Percentiles rank a stretch among this genome's conserved stretches.
These are phyloP conservation scores for Peziza echinospora DNA, from an alignment of 495 filamentous ascomycete genomes.

Conservation along the genomic window DNA sequence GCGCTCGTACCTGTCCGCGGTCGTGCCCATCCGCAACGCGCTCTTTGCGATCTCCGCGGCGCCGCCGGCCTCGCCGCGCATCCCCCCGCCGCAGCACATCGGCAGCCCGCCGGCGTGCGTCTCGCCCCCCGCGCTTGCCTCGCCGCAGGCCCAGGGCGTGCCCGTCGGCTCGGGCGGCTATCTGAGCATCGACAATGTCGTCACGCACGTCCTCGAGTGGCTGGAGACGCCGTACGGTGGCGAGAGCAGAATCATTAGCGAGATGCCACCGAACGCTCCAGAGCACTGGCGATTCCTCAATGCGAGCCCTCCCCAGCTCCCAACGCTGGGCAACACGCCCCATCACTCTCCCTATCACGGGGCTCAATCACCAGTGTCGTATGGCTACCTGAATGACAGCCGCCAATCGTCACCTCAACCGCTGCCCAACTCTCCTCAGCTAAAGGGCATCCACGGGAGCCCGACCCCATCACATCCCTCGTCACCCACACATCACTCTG, in stretches of 20 bases:
- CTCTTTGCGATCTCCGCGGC: background rate
- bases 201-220: constrained; percentile 4
- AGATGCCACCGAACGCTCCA: background rate
- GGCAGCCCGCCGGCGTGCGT: background rate
- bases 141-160: background rate
- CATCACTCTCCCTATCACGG: background rate
- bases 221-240: constrained; percentile 5
- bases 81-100: background rate
- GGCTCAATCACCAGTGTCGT: background rate
- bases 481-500: background rate
- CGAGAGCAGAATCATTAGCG: background rate
- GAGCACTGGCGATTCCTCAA: background rate
- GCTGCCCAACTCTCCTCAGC: no score
- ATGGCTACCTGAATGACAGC: no score
- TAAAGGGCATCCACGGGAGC: background rate
- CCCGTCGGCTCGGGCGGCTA: background rate
- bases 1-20: constrained; percentile 8
- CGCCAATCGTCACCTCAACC: background rate
- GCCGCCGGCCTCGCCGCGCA: background rate
- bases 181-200: constrained; percentile 1
- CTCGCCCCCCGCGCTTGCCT: background rate
- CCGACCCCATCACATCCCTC: background rate
- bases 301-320: background rate
- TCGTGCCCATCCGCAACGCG: constrained; percentile 2
- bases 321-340: background rate